These are phyloP conservation scores for Candida easanensis DNA, from an alignment of 805 yeast species.

Conservation along the genomic window DNA sequence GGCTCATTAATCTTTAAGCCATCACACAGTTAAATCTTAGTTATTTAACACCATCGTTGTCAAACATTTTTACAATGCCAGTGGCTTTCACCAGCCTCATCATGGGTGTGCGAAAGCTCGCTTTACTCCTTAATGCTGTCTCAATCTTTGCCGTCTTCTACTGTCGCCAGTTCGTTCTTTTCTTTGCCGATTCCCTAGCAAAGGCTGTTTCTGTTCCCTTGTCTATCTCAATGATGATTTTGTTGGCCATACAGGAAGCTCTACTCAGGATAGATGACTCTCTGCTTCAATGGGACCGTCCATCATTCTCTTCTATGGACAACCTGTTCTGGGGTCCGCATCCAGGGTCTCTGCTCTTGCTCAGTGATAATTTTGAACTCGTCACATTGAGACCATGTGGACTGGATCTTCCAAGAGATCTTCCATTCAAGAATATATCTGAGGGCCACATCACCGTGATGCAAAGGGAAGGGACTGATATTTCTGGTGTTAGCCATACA, in stretches of 20 bases:
- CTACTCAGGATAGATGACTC: not conserved
- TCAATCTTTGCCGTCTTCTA: not conserved
- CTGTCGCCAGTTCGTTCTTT: not conserved
- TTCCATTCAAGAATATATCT: too few species aligned
- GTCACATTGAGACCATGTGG: not conserved
- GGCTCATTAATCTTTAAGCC: too few species aligned
- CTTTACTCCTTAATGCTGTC: not conserved
- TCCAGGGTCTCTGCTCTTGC: not conserved
- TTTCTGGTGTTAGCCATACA: too few species aligned
- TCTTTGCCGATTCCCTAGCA: not conserved
- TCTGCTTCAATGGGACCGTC: not conserved
- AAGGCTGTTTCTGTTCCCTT: constrained; percentile 6
- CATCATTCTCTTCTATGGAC: not conserved
- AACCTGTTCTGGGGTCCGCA: constrained; percentile 4
- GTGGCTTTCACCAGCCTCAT: not conserved
- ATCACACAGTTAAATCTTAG: too few species aligned
- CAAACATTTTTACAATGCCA: not conserved
- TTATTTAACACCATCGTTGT: too few species aligned
- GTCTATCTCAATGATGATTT: constrained; percentile 4
- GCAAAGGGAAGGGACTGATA: too few species aligned
- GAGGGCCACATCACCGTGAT: too few species aligned
- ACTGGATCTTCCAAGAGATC: too few species aligned
- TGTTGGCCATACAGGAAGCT: constrained; percentile 2
- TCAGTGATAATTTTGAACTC: not conserved
- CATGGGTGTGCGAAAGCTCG: not conserved